Evolutionary conservation across 2,329 filamentous ascomycete species (phyloP).

Genomic region (Dothistroma septosporum): DNA sequence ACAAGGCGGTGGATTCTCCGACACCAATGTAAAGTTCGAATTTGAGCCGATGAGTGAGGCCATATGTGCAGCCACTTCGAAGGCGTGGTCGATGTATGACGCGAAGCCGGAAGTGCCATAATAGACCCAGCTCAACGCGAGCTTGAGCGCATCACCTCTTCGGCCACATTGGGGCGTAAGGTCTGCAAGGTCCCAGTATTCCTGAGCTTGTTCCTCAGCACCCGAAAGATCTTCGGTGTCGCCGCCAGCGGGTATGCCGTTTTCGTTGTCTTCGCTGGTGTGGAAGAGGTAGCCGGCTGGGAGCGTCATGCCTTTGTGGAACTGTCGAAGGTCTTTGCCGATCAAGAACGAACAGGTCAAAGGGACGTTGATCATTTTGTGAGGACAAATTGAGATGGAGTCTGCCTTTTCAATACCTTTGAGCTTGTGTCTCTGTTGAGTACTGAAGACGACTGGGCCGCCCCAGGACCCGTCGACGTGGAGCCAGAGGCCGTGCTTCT

Average conservation of each 20-base stretch:
- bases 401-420: constrained; percentile 69
- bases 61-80: constrained; percentile 66
- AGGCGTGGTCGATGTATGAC: constrained; percentile 61
- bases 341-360: constrained; percentile 89
- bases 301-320: constrained; percentile 80
- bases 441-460: constrained; percentile 73
- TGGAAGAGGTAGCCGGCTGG: constrained; percentile 69
- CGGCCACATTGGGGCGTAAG: constrained; percentile 91
- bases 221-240: constrained; percentile 9
- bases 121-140: constrained; percentile 85
- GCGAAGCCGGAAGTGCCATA: constrained; percentile 75
- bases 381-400: constrained; percentile 82
- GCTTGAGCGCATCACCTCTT: constrained; percentile 77
- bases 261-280: constrained; percentile 24
- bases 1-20: constrained; percentile 74
- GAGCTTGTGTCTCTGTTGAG: constrained; percentile 60
- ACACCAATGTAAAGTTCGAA: constrained; percentile 66
- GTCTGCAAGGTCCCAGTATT: constrained; percentile 81
- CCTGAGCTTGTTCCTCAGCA: constrained; percentile 14
- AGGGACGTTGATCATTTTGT: constrained; percentile 95
- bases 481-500: constrained; percentile 73
- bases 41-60: constrained; percentile 54
- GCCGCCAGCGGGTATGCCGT: constrained; percentile 35
- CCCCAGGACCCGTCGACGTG: constrained; percentile 94
- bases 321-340: constrained; percentile 67